Percentiles rank a stretch among this genome's conserved stretches.
Evolutionary conservation across 352 stramenopile species (phyloP).

Genomic region (Phytopythium montanum): DNA sequence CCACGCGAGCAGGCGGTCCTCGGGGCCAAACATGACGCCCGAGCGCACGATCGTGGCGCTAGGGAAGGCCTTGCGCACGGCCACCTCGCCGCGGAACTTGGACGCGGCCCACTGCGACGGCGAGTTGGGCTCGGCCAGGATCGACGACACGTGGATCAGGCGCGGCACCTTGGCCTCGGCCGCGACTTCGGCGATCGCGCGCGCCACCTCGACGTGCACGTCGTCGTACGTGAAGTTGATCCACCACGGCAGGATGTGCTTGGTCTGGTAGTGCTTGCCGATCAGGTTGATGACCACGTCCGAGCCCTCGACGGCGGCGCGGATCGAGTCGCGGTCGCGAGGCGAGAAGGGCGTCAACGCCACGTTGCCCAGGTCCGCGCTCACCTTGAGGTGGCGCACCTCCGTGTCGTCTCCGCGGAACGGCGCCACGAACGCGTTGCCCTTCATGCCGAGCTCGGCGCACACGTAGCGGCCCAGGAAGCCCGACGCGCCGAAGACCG

Average conservation of each 20-base stretch:
- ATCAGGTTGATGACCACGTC: slow-evolving; percentile 98
- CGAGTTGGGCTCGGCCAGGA: slow-evolving; percentile 81
- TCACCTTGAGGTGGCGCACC: slow-evolving; percentile 92
- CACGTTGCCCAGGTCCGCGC: slow-evolving; percentile 92
- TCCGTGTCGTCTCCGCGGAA: slow-evolving; percentile 95
- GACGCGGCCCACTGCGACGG: slow-evolving; percentile 77
- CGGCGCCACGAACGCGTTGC: slow-evolving; percentile 77
- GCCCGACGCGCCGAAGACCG: slow-evolving; percentile 94
- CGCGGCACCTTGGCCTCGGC: slow-evolving; percentile 72
- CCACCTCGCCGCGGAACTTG: slow-evolving; percentile 84
- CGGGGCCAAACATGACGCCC: slow-evolving; percentile 93
- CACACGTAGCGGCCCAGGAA: slow-evolving; percentile 96
- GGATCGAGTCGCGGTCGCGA: slow-evolving; percentile 92
- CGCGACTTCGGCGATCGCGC: slow-evolving; percentile 79
- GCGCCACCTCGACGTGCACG: slow-evolving; percentile 92
- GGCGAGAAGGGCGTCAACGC: slow-evolving; percentile 75
- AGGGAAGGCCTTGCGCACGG: slow-evolving; percentile 92
- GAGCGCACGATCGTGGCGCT: slow-evolving; percentile 95
- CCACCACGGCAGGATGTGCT: slow-evolving; percentile 90
- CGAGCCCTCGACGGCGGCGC: slow-evolving; percentile 86
- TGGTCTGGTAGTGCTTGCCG: slow-evolving; percentile 98
- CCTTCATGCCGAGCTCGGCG: slow-evolving; percentile 79
- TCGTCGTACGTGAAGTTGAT: slow-evolving; percentile 96
- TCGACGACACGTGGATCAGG: slow-evolving; percentile 81
- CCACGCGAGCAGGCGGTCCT: slow-evolving; percentile 96